phyloP scores from a whole-genome alignment of 2,329 filamentous ascomycete species.

The Dryadomyces quercivorus region DNA sequence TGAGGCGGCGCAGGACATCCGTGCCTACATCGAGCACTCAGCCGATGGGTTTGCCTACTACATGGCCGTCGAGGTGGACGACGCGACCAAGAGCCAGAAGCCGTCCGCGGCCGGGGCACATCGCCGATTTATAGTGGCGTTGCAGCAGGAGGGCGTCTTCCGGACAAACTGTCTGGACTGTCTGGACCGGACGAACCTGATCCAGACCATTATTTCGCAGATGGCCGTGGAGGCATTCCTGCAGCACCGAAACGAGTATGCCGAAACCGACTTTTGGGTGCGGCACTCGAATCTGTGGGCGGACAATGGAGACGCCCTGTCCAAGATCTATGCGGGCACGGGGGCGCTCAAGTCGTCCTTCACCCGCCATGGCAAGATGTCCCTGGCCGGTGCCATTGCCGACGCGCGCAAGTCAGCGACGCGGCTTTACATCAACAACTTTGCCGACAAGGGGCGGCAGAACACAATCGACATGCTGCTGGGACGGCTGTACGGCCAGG shows the following conservation, averaged over 20 bases:
- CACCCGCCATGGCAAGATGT: slow-evolving; percentile 91
- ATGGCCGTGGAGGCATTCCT: slow-evolving; percentile 86
- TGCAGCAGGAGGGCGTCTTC: slow-evolving; percentile 93
- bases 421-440: slow-evolving; percentile 93
- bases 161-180: slow-evolving; percentile 95
- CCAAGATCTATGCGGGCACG: slow-evolving; percentile 92
- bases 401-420: slow-evolving; percentile 92
- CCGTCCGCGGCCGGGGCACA: slow-evolving; percentile 14
- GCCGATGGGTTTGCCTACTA: slow-evolving; percentile 90
- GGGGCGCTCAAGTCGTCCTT: slow-evolving; percentile 93
- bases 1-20: slow-evolving; percentile 78
- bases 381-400: slow-evolving; percentile 81
- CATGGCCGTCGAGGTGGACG: slow-evolving; percentile 59
- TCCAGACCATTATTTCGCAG: slow-evolving; percentile 90
- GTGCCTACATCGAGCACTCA: slow-evolving; percentile 63
- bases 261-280: slow-evolving; percentile 76
- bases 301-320: slow-evolving; percentile 89
- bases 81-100: slow-evolving; percentile 26
- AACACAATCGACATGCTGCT: slow-evolving; percentile 91
- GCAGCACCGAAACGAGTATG: slow-evolving; percentile 54
- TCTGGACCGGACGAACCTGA: slow-evolving; percentile 86
- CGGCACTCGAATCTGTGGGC: slow-evolving; percentile 91
- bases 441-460: slow-evolving; percentile 83
- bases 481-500: slow-evolving; percentile 72
- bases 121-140: slow-evolving; percentile 49